Base-by-base conservation (phyloP, 768 basidiomycete genomes). In the Sarcomyxa edulis region DNA sequence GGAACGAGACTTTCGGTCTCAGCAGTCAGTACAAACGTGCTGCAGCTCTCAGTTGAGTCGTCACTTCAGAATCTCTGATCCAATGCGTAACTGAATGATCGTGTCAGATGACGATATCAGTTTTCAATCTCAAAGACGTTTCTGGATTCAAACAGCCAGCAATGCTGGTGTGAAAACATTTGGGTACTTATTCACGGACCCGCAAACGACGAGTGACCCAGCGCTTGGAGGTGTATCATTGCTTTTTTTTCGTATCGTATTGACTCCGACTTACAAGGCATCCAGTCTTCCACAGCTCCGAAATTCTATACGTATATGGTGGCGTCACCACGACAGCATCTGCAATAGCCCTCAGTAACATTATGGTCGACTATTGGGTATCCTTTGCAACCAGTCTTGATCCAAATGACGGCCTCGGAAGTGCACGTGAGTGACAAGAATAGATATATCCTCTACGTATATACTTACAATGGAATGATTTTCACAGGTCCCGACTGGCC, bases 321-420 rank as follows among this genome's bases (percentile, higher is more conserved):
- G 32, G 32, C 1, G 23, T 27, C 15, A 53, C 60, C 38, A 44
- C 37, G 7, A 53, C 55, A 12, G 40, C 51, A 16, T 43, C 52
- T 18, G 44, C 50, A 7, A 29, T 44, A 27, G 41, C 38, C 2
- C 39, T 64, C 3, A 65, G 64, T 40, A 48, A 40, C 12, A 34
- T 54, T n/a, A 64, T 69, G 58, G 56, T 65, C 19, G 62, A 69
- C 40, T 69, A 67, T 39, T 69, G 64, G 66, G 54, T 69, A 7
- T 69, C 67, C 3, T 69, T 67, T 35, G 58, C 59, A 1, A 61
- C 54, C 3, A 58, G 54, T 23, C 43, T 69, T 26, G 54, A 64
- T 40, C 67, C 65, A 3, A 69, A 69, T 43, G 67, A 69, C 33
- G 55, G 55, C 2, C 50, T 45, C 15, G 65, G 66, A 11, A 32